Base-by-base conservation (phyloP, 2,329 filamentous ascomycete genomes). In the Daldinia sp. region DNA sequence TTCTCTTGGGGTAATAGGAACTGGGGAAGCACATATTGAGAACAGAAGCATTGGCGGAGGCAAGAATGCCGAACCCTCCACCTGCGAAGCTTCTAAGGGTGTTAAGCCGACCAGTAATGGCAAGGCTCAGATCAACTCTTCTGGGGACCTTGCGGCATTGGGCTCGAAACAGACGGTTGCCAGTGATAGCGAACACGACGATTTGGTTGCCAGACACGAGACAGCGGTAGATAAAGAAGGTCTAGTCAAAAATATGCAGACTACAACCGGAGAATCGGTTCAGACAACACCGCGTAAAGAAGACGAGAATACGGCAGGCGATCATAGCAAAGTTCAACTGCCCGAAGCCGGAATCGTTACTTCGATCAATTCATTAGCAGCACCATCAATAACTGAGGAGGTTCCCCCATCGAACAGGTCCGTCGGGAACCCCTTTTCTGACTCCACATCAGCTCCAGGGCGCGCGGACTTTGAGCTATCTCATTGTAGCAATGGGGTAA, bases 391-490 rank as follows among this genome's bases (percentile, higher is more conserved):
- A n/a, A n/a, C n/a, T n/a, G n/a, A n/a, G n/a, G 21, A 34, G 1
- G 25, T 10, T 32, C 11, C 27, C 11, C 30, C 23, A 27, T 11
- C 19, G 15, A 11, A n/a, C n/a, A 3, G 10, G 10, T 9, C 34
- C n/a, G 3, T 27, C 9, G 27, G 7, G 13, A 45, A 45, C 21
- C 39, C 39, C 21, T 45, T 45, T 19, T 2, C 23, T 8, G 15
- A 39, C 8, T 11, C 35, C 9, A 29, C 11, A 32, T 32, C 11
- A 5, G 4, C 15, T 4, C 23, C 47, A 10, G 29, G 21, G 7
- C 41, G 23, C 25, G 43, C 50, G 11, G 63, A 58, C 1, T 73
- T 71, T 23, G 72, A 71, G 56, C 21, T 73, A 5, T 68, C 70
- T 1, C 54, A 55, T 4, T 71, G 71, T 23, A 58, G 53, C 25